Percentiles rank a stretch among this genome's conserved stretches.
phyloP scores from a whole-genome alignment of 352 stramenopile species.

The Phytophthora europaea region DNA sequence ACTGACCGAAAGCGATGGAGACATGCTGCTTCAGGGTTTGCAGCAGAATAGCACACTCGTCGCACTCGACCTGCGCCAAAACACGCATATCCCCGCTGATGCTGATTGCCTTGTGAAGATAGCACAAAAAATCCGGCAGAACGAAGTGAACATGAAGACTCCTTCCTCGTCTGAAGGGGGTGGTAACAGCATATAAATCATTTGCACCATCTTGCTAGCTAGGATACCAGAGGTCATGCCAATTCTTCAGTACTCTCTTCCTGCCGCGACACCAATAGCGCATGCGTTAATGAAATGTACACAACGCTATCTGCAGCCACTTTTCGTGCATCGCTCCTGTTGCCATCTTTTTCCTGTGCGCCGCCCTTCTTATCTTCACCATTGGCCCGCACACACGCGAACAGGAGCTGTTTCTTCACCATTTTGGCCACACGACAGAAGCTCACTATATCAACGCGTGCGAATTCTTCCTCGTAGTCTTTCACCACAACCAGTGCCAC shows the following conservation, averaged over 20 bases:
- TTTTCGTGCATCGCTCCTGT: neutral
- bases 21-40: constrained; percentile 67
- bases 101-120: constrained; percentile 71
- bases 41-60: constrained; percentile 69
- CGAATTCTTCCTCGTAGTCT: constrained; percentile 50
- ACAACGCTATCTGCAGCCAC: constrained; percentile 31
- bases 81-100: constrained; percentile 69
- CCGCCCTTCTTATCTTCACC: neutral
- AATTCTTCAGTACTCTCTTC: constrained; percentile 30
- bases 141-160: constrained; percentile 72
- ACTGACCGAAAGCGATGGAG: constrained; percentile 69
- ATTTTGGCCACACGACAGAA: constrained; percentile 79
- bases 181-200: constrained; percentile 11
- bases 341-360: constrained; percentile 2
- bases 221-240: constrained; percentile 3
- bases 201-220: neutral
- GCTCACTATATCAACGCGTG: constrained; percentile 62
- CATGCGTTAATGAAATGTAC: constrained; percentile 74
- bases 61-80: constrained; percentile 83
- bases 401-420: constrained; percentile 75
- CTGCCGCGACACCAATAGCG: constrained; percentile 57
- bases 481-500: constrained; percentile 66
- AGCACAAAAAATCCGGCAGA: constrained; percentile 76
- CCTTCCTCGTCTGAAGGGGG: constrained; percentile 13
- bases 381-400: constrained; percentile 48